phyloP scores from a whole-genome alignment of 805 yeast species.

The Cyberlindnera petersonii region DNA sequence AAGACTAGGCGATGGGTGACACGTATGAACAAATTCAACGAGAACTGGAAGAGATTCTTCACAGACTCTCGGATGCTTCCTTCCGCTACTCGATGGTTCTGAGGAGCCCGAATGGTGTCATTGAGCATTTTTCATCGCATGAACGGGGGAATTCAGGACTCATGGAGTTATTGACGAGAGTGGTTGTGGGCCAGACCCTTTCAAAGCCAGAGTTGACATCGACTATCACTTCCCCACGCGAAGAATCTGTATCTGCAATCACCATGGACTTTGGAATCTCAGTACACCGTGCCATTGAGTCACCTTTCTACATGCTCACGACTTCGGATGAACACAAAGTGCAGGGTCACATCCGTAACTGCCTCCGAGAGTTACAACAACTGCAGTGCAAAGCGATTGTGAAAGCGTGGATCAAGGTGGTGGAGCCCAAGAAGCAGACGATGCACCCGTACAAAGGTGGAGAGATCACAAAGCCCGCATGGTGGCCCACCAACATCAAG shows the following conservation, averaged over 20 bases:
- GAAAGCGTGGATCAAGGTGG: conserved; percentile 60
- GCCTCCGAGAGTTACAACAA: conserved; percentile 33
- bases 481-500: conserved; percentile 65
- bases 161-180: neutral
- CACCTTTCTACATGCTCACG: neutral
- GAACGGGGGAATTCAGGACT: neutral
- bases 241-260: neutral
- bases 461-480: conserved; percentile 47
- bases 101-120: conserved; percentile 1
- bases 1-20: neutral
- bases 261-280: neutral
- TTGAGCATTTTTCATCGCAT: neutral
- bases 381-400: conserved; percentile 56
- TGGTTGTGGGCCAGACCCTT: neutral
- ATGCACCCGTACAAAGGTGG: conserved; percentile 57
- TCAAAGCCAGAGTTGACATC: neutral
- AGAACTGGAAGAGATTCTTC: neutral
- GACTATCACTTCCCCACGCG: neutral
- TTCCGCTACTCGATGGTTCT: conserved; percentile 3
- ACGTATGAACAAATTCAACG: neutral
- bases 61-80: neutral
- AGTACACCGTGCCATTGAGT: conserved; percentile 1
- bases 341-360: conserved; percentile 10
- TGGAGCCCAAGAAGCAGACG: conserved; percentile 67
- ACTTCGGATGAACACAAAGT: conserved; percentile 1